Conservation (phyloP, 1,284 basidiomycete genomes). For the Quambalaria eucalypti region DNA sequence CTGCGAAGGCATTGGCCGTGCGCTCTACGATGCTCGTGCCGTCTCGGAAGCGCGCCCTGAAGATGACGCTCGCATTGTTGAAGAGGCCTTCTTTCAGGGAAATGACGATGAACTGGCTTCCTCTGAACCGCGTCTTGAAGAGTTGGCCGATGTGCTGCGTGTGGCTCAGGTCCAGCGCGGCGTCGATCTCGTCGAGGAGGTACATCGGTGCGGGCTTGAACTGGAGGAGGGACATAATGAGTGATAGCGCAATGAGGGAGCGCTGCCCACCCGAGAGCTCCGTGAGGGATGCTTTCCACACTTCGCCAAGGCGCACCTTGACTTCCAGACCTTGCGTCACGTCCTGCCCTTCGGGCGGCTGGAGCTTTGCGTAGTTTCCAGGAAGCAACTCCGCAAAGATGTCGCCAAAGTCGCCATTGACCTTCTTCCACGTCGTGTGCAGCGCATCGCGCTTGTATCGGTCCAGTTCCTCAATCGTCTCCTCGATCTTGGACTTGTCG, state of each 20-base stretch:
- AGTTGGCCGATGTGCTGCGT: constrained; percentile 92
- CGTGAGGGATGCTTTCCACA: constrained; percentile 96
- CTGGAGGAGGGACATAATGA: constrained; percentile 95
- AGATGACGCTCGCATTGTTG: constrained; percentile 94
- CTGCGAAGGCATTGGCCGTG: constrained; percentile 8
- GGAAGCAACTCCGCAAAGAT: constrained; percentile 94
- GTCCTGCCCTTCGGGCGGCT: constrained; percentile 85
- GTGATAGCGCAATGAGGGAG: constrained; percentile 86
- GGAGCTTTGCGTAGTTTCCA: constrained; percentile 90
- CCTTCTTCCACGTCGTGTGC: constrained; percentile 89
- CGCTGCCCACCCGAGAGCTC: constrained; percentile 95
- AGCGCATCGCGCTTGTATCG: constrained; percentile 87
- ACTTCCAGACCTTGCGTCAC: constrained; percentile 92
- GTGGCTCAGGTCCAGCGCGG: constrained; percentile 87
- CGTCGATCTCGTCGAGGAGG: constrained; percentile 96
- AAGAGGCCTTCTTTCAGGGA: constrained; percentile 89
- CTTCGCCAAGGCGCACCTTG: constrained; percentile 83
- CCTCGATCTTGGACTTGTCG: constrained; percentile 92
- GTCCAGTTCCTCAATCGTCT: constrained; percentile 86
- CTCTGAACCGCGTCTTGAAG: constrained; percentile 93
- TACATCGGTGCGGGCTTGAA: constrained; percentile 99
- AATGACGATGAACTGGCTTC: constrained; percentile 95
- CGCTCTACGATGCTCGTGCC: constrained; percentile 78
- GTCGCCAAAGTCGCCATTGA: constrained; percentile 85
- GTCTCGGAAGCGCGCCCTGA: constrained; percentile 81